Conservation (phyloP, 108 stramenopile genomes). For the Pseudonitzschia multiseries region DNA sequence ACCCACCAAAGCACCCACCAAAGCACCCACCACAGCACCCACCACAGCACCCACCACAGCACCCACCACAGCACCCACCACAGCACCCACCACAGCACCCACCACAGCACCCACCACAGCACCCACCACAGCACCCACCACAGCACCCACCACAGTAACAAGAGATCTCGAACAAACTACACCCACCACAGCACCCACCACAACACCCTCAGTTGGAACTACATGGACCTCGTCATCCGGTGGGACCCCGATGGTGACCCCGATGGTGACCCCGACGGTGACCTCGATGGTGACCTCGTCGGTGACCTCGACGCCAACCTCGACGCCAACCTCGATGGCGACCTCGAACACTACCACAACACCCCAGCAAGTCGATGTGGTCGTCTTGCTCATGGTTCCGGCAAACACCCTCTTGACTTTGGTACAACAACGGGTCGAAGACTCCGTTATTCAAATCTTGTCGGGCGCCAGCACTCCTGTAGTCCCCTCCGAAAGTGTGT, state of each 20-base stretch:
- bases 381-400: not conserved
- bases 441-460: not conserved
- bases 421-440: not conserved
- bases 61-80: not conserved
- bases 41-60: not conserved
- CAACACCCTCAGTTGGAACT: too few species aligned
- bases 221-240: too few species aligned
- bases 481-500: too few species aligned
- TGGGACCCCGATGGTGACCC: too few species aligned
- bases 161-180: too few species aligned
- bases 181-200: not conserved
- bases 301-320: too few species aligned
- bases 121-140: not conserved
- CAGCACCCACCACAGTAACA: not conserved
- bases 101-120: not conserved
- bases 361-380: not conserved
- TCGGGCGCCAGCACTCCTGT: too few species aligned
- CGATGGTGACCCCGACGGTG: too few species aligned
- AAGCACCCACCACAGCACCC: not conserved
- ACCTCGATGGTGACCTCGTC: too few species aligned
- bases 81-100: not conserved
- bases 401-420: not conserved
- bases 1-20: not conserved
- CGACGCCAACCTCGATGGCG: not conserved
- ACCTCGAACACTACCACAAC: too few species aligned